Conservation (phyloP, 1,139 yeast species). For the Kodamaea derodonti region DNA sequence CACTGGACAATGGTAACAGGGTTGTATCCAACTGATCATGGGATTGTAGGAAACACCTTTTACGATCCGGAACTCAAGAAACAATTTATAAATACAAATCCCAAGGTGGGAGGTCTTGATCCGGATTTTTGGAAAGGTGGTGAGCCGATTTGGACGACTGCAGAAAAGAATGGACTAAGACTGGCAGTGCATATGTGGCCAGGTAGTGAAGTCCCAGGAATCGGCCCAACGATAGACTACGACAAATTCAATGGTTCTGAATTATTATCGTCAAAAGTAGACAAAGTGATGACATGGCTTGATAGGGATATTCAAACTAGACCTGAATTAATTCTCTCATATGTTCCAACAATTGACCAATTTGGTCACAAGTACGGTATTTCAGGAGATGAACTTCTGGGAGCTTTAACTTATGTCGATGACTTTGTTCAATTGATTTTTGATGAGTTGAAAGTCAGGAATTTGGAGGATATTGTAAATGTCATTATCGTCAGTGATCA, state of each 20-base stretch:
- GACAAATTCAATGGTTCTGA: constrained; percentile 68
- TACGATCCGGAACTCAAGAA: constrained; percentile 55
- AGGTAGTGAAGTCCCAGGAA: constrained; percentile 70
- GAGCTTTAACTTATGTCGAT: constrained; percentile 64
- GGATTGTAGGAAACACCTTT: constrained; percentile 82
- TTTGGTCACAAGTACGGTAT: constrained; percentile 74
- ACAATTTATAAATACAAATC: constrained; percentile 64
- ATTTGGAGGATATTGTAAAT: constrained; percentile 63
- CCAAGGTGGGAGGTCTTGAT: constrained; percentile 50
- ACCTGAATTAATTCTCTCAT: constrained; percentile 77
- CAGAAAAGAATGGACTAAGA: constrained; percentile 56
- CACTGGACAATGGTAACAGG: constrained; percentile 93
- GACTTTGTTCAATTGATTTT: constrained; percentile 50
- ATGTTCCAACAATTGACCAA: constrained; percentile 78
- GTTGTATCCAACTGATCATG: constrained; percentile 76
- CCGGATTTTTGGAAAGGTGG: constrained; percentile 81
- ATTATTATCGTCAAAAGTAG: constrained; percentile 51
- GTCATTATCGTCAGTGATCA: constrained; percentile 82
- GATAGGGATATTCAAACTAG: constrained; percentile 50
- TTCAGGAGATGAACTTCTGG: constrained; percentile 50
- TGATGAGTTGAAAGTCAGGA: constrained; percentile 47
- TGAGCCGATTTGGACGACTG: constrained; percentile 85
- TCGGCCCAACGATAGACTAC: constrained; percentile 44
- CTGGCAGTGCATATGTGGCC: constrained; percentile 98
- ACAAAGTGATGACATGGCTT: constrained; percentile 61